Base-by-base conservation (phyloP, 1,284 basidiomycete species). In the Fistulina hepatica region DNA sequence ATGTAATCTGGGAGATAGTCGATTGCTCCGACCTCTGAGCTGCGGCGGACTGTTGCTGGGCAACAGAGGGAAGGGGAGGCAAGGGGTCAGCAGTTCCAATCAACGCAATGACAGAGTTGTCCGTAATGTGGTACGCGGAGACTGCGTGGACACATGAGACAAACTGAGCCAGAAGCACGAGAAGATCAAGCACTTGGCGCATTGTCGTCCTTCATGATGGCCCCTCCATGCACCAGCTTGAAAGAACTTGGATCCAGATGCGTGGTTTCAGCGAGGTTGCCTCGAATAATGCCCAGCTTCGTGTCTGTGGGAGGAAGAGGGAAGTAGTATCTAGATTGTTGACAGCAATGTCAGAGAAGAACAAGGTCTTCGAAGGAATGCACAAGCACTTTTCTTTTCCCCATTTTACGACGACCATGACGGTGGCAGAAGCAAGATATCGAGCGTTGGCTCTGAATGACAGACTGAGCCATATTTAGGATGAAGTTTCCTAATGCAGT, bases 171-270 rank as follows among this genome's bases (percentile, higher is more conserved):
- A 4, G 3, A 43, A 37, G 16, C 6, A 30, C 3, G 27, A 6
- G 1, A 13, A 20, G 36, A 43, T 42, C 13, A 69, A 72, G 52
- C 50, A 83, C 78, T 62, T 30, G 70, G 73, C 4, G 72, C 76
- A 43, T 61, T 61, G 51, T 89, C 77, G 52, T 88, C 82, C 45
- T 76, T 80, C 72, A 86, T 79, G 50, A 88, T 66, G 5, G 80
- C 83, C 30, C 84, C 83, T 27, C 76, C 70, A 54, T 82, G 77
- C 41, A 89, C 71, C 53, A 89, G 68, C 53, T 84, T 82, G 67
- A 86, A 83, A n/a, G 69, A 67, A 47, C 66, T 47, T 24, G 55
- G 54, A 0, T 73, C 67, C 5, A 86, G 66, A 39, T 75, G 73
- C 3, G 78, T 83, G 53, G 76, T 71, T 6, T 75, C 69, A 2